These are phyloP conservation scores for Syzygium syzygioides DNA, from an alignment of 441 rosid species.

Conservation along the genomic window DNA sequence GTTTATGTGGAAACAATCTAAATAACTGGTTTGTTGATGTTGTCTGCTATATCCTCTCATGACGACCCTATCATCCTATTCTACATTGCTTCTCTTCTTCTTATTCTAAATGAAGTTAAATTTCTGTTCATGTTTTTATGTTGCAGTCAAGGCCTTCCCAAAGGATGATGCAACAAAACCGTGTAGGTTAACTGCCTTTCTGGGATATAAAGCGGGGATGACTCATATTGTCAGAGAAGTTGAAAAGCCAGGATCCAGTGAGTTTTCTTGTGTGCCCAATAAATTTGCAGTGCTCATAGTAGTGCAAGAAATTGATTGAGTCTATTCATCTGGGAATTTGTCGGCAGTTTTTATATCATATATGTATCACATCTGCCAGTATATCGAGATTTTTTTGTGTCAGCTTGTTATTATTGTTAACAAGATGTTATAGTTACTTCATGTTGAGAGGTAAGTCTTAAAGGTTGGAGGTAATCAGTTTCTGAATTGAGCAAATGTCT, in stretches of 20 bases:
- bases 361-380: neutral
- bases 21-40: neutral
- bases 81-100: neutral
- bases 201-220: slow-evolving; percentile 98
- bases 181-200: slow-evolving; percentile 76
- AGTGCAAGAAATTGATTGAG: neutral
- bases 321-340: neutral
- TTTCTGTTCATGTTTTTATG: neutral
- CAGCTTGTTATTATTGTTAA: neutral
- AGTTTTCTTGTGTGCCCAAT: slow-evolving; percentile 12
- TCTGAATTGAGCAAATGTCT: neutral
- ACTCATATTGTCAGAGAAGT: slow-evolving; percentile 92
- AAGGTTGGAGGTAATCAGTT: neutral
- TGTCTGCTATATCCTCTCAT: neutral
- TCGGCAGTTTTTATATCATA: neutral
- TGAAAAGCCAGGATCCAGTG: slow-evolving; percentile 94
- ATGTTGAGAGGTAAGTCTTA: neutral
- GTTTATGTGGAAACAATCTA: neutral
- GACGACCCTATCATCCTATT: neutral
- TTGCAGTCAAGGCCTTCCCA: slow-evolving; percentile 88
- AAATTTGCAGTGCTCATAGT: neutral
- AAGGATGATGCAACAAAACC: slow-evolving; percentile 77
- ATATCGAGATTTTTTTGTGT: neutral
- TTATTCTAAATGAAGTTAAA: neutral
- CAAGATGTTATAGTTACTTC: neutral